Percentiles rank a stretch among this genome's conserved stretches.
These are phyloP conservation scores for Acer yangbiense DNA, from an alignment of 345 rosid species.

Conservation along the genomic window DNA sequence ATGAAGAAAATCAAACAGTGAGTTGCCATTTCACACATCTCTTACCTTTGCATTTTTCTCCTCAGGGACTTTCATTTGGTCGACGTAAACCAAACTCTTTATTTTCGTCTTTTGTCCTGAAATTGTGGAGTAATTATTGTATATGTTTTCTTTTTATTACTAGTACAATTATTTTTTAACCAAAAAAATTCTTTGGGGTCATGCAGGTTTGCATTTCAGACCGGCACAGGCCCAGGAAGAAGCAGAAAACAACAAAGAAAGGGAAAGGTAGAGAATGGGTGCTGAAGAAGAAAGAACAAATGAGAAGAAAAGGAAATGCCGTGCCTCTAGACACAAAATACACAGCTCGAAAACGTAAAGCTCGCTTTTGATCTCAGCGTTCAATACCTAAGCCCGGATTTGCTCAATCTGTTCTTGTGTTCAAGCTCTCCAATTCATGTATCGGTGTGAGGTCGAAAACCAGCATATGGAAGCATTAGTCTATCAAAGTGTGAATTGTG, in stretches of 20 bases:
- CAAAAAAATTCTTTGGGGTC: background rate
- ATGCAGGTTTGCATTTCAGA: conserved; percentile 66
- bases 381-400: background rate
- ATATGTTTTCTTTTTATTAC: background rate
- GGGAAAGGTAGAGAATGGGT: conserved; percentile 82
- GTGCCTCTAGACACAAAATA: conserved; percentile 82
- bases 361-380: conserved; percentile 51
- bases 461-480: background rate
- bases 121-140: background rate
- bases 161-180: background rate
- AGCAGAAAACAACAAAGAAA: conserved; percentile 63
- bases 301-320: conserved; percentile 72
- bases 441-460: background rate
- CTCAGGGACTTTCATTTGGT: background rate
- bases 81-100: background rate
- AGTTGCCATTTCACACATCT: conserved; percentile 13
- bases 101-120: background rate
- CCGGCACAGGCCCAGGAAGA: conserved; percentile 80
- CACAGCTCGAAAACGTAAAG: conserved; percentile 81
- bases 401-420: background rate
- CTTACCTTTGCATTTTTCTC: background rate
- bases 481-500: background rate
- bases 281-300: conserved; percentile 81
- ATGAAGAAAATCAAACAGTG: conserved; percentile 67
- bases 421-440: background rate